These are phyloP conservation scores for Rubus parviflorus DNA, from an alignment of 306 rosid species.

Conservation along the genomic window DNA sequence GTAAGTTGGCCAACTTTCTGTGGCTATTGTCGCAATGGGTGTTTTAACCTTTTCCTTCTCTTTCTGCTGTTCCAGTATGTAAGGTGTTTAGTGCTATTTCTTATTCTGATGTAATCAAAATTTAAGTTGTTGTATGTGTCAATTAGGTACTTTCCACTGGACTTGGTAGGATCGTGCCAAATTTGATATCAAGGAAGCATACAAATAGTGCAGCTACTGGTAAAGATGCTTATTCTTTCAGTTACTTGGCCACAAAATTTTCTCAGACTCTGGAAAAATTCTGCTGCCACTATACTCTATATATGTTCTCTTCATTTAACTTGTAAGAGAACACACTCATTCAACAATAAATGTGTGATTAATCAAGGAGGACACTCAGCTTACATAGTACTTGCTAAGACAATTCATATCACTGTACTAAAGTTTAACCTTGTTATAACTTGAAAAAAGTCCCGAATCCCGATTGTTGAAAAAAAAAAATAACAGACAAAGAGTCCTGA, in stretches of 20 bases:
- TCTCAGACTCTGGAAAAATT: neutral
- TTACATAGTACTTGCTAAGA: neutral
- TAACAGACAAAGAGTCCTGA: neutral
- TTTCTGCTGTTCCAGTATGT: constrained; percentile 26
- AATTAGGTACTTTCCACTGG: constrained; percentile 95
- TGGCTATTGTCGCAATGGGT: neutral
- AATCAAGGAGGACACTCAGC: neutral
- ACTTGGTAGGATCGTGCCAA: constrained; percentile 96
- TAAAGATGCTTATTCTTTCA: constrained; percentile 21
- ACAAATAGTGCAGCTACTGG: constrained; percentile 99
- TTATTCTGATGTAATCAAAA: constrained; percentile 26
- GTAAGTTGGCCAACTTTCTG: constrained; percentile 39
- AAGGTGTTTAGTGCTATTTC: constrained; percentile 32
- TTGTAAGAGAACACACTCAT: neutral
- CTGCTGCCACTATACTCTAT: neutral
- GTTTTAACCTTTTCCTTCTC: neutral
- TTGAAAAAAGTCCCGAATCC: neutral
- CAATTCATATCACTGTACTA: neutral
- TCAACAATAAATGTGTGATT: neutral
- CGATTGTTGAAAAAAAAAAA: neutral
- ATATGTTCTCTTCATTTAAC: neutral
- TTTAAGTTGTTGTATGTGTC: constrained; percentile 37
- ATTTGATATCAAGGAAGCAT: constrained; percentile 97
- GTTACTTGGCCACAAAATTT: neutral
- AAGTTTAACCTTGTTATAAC: neutral